Conservation (phyloP, 208 protist species). For the Leishmania lainsoni region DNA sequence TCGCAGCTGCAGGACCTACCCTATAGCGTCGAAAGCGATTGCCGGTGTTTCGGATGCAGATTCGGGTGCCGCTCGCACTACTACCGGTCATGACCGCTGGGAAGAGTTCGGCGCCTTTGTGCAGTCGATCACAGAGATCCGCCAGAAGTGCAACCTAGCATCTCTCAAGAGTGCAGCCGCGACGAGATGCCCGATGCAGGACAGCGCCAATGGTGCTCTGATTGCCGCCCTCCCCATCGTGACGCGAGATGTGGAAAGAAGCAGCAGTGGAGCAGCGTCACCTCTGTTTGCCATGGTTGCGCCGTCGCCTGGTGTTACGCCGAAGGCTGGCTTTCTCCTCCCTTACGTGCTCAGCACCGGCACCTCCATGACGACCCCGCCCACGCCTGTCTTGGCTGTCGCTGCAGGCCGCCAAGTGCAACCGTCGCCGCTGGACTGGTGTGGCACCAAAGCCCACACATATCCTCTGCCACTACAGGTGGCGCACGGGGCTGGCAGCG, state of each 20-base stretch:
- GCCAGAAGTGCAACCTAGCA: constrained; percentile 23
- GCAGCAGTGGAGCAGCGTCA: neutral
- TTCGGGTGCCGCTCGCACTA: neutral
- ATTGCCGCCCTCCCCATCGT: neutral
- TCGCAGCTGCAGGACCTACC: constrained; percentile 11
- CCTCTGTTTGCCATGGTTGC: neutral
- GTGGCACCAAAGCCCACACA: neutral
- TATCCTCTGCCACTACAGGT: constrained; percentile 1
- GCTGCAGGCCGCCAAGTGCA: neutral
- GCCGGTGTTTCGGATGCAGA: constrained; percentile 2
- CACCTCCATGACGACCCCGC: constrained; percentile 6
- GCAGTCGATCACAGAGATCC: constrained; percentile 31
- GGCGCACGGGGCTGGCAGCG: constrained; percentile 23
- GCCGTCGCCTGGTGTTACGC: neutral
- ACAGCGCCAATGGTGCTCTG: neutral
- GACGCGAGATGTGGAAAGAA: neutral
- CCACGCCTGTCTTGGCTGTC: constrained; percentile 1
- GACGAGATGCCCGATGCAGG: neutral
- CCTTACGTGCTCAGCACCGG: constrained; percentile 12
- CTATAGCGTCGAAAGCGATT: constrained; percentile 1
- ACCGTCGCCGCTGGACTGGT: neutral
- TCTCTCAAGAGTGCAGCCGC: constrained; percentile 18
- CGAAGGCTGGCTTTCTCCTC: constrained; percentile 19
- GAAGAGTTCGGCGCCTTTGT: constrained; percentile 29
- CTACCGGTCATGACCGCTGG: constrained; percentile 14